phyloP scores from a whole-genome alignment of 257 asterid species.

The Mitragyna speciosa region DNA sequence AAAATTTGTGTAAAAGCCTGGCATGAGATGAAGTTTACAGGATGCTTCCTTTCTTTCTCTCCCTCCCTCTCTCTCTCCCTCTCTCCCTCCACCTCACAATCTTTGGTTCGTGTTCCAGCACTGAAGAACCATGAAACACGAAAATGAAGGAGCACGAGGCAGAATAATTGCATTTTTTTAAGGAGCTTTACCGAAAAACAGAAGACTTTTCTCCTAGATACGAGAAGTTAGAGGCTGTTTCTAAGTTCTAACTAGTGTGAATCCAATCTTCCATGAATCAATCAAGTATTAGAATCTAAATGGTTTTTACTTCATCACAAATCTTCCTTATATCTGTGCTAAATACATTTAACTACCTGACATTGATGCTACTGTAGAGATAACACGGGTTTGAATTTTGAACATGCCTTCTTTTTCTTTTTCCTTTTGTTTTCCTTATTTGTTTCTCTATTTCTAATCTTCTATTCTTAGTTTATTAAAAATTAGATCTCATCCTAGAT shows the following conservation, averaged over 20 bases:
- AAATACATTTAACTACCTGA: slow-evolving; percentile 40
- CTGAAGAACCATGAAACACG: slow-evolving; percentile 22
- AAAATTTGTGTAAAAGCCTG: slow-evolving; percentile 47
- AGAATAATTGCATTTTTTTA: slow-evolving; percentile 23
- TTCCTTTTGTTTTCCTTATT: slow-evolving; percentile 7
- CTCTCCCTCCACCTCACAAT: background rate
- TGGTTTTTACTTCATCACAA: slow-evolving; percentile 32
- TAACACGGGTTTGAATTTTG: background rate
- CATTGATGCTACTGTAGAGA: slow-evolving; percentile 17
- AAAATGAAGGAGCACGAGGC: slow-evolving; percentile 31
- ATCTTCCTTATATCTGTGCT: slow-evolving; percentile 48
- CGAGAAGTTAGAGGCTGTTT: slow-evolving; percentile 20
- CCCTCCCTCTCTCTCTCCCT: slow-evolving; percentile 15
- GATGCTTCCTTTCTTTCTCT: slow-evolving; percentile 51
- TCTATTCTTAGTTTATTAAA: slow-evolving; percentile 20
- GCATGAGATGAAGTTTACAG: slow-evolving; percentile 61
- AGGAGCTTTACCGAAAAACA: slow-evolving; percentile 16
- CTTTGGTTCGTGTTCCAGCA: slow-evolving; percentile 9
- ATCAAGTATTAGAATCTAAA: slow-evolving; percentile 36
- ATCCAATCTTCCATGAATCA: slow-evolving; percentile 38
- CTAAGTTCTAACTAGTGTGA: slow-evolving; percentile 22
- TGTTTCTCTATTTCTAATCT: slow-evolving; percentile 2
- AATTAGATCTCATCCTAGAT: slow-evolving; percentile 69
- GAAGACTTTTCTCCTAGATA: slow-evolving; percentile 23
- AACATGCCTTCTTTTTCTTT: slow-evolving; percentile 7